phyloP scores from a whole-genome alignment of 2,329 filamentous ascomycete genomes.

The Cephalotrichum gorgonifer region DNA sequence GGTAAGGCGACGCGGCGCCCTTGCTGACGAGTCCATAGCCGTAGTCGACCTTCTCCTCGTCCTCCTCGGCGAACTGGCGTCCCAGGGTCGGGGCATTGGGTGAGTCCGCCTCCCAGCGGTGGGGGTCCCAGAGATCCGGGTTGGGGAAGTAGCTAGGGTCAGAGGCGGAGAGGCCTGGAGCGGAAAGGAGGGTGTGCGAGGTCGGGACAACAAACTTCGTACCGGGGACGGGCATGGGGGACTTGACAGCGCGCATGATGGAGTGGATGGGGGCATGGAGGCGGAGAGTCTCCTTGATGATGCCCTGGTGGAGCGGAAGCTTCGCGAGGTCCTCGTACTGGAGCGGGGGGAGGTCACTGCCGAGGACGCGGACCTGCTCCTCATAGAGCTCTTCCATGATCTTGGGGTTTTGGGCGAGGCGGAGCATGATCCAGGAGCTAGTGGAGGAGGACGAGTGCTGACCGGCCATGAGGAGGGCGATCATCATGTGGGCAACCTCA shows the following conservation, averaged over 20 bases:
- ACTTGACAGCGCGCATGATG: constrained; percentile 86
- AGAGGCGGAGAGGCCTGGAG: constrained; percentile 70
- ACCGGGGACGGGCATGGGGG: constrained; percentile 72
- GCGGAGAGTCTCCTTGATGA: constrained; percentile 86
- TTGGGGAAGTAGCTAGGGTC: constrained; percentile 71
- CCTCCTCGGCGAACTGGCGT: constrained; percentile 39
- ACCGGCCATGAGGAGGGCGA: constrained; percentile 83
- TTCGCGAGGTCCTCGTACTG: constrained; percentile 68
- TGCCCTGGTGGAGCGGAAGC: constrained; percentile 71
- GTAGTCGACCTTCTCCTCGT: constrained; percentile 78
- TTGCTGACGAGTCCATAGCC: constrained; percentile 90
- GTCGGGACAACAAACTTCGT: constrained; percentile 77
- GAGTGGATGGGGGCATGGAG: constrained; percentile 90
- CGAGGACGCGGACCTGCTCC: constrained; percentile 68
- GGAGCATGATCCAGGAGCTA: constrained; percentile 74
- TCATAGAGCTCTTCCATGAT: constrained; percentile 72
- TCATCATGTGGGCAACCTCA: constrained; percentile 89
- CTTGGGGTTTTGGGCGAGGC: constrained; percentile 65
- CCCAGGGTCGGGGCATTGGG: constrained; percentile 38
- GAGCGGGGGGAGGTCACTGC: constrained; percentile 56
- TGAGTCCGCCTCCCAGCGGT: constrained; percentile 70
- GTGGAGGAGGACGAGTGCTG: constrained; percentile 84
- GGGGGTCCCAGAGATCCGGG: constrained; percentile 75
- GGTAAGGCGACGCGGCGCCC: constrained; percentile 78
- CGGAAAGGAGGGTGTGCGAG: constrained; percentile 70